Percentiles rank a stretch among this genome's conserved stretches.
These are phyloP conservation scores for Pythium oligandrum DNA, from an alignment of 352 stramenopile genomes.

Conservation along the genomic window DNA sequence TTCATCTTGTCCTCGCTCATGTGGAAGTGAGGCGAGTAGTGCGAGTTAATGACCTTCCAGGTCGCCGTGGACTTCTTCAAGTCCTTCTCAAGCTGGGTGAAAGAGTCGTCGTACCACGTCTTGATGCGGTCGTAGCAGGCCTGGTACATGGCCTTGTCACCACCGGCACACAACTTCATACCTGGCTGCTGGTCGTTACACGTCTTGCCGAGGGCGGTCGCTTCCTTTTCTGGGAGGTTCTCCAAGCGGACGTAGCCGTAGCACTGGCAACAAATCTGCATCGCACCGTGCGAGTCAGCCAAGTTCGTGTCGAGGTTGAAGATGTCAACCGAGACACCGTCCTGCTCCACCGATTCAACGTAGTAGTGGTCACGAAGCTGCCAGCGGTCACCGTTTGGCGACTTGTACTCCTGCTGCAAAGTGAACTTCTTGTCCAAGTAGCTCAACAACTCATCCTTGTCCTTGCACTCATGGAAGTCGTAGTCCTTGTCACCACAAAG, in stretches of 20 bases:
- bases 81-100: conserved; percentile 65
- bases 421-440: conserved; percentile 85
- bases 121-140: conserved; percentile 71
- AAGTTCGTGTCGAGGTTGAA: conserved; percentile 88
- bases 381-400: conserved; percentile 70
- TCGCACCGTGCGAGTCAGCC: conserved; percentile 77
- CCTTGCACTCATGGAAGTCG: conserved; percentile 77
- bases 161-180: conserved; percentile 68
- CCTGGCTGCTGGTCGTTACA: conserved; percentile 67
- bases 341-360: conserved; percentile 68
- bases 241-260: conserved; percentile 81
- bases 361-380: conserved; percentile 84
- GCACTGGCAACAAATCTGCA: conserved; percentile 86
- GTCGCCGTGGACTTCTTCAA: conserved; percentile 64
- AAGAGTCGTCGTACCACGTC: conserved; percentile 72
- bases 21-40: conserved; percentile 88
- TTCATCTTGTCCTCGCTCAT: conserved; percentile 89
- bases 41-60: conserved; percentile 87
- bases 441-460: conserved; percentile 61
- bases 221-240: conserved; percentile 31
- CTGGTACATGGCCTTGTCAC: conserved; percentile 64
- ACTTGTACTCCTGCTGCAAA: conserved; percentile 79
- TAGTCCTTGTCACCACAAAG: conserved; percentile 87
- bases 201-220: conserved; percentile 52
- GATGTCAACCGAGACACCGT: conserved; percentile 82